Evolutionary conservation across 345 rosid genomes (phyloP).

Genomic region (Linum tenue): DNA sequence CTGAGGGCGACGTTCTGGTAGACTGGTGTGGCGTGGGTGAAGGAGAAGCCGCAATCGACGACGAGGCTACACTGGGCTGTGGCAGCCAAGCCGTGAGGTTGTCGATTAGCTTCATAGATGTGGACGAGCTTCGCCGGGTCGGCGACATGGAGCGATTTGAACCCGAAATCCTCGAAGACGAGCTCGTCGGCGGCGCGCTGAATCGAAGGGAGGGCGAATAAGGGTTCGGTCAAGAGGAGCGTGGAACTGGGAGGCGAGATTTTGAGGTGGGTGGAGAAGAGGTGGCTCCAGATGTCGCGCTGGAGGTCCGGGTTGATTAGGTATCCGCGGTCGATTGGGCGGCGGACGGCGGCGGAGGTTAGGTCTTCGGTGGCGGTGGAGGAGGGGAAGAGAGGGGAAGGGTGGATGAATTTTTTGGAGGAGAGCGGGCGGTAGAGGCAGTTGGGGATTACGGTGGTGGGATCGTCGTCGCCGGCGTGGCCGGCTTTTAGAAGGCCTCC

Average conservation of each 20-base stretch:
- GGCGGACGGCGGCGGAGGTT: constrained; percentile 86
- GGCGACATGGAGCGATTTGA: constrained; percentile 53
- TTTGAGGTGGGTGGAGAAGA: constrained; percentile 56
- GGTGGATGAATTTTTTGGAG: constrained; percentile 63
- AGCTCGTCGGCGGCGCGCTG: constrained; percentile 80
- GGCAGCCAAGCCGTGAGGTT: constrained; percentile 47
- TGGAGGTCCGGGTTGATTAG: constrained; percentile 75
- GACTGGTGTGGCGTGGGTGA: constrained; percentile 78
- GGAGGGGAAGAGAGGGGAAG: constrained; percentile 32
- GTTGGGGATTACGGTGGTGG: constrained; percentile 56
- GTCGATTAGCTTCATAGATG: constrained; percentile 68
- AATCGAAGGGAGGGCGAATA: constrained; percentile 58
- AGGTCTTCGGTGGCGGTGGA: constrained; percentile 45
- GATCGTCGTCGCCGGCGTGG: constrained; percentile 76
- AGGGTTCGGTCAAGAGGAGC: constrained; percentile 75
- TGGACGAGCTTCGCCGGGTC: constrained; percentile 70
- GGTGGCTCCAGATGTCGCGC: constrained; percentile 86
- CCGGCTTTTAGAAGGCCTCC: constrained; percentile 78
- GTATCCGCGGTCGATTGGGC: constrained; percentile 94
- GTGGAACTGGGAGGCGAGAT: constrained; percentile 44
- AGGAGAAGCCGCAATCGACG: constrained; percentile 86
- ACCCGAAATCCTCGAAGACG: constrained; percentile 84
- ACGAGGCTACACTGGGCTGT: constrained; percentile 69
- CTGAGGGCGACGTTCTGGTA: constrained; percentile 62
- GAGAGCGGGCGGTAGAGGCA: constrained; percentile 77